Conservation (phyloP, 2,329 filamentous ascomycete species). For the Phoma sp. region DNA sequence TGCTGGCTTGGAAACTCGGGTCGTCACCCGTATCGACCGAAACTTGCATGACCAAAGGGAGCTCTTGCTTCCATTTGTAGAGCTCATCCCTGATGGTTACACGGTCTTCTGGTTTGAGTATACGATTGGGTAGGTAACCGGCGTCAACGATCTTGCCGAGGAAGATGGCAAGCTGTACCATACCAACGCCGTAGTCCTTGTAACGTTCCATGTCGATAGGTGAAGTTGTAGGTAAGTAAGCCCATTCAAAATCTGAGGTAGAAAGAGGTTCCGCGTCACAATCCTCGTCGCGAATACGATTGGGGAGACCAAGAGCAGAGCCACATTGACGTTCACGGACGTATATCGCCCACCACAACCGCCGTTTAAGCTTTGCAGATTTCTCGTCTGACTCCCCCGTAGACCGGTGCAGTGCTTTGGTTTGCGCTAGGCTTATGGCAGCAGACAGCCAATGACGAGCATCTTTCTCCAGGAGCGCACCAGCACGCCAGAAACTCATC, state of each 20-base stretch:
- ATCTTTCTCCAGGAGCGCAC: slow-evolving; percentile 49
- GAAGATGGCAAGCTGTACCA: slow-evolving; percentile 49
- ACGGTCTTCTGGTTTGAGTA: slow-evolving; percentile 24
- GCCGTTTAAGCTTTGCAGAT: slow-evolving; percentile 51
- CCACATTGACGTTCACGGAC: slow-evolving; percentile 58
- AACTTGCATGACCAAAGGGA: slow-evolving; percentile 47
- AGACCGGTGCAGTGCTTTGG: slow-evolving; percentile 54
- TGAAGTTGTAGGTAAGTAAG: slow-evolving; percentile 32
- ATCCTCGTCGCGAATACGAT: slow-evolving; percentile 57
- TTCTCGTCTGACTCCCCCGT: slow-evolving; percentile 30
- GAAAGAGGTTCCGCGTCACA: slow-evolving; percentile 54
- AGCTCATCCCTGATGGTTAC: slow-evolving; percentile 43
- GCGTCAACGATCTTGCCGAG: slow-evolving; percentile 50
- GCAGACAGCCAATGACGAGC: slow-evolving; percentile 50
- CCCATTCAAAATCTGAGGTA: slow-evolving; percentile 47
- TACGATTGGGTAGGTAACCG: slow-evolving; percentile 39
- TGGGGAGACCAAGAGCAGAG: slow-evolving; percentile 55
- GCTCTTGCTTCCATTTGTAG: slow-evolving; percentile 48
- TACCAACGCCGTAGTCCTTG: slow-evolving; percentile 47
- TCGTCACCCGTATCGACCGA: slow-evolving; percentile 37
- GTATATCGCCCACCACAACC: slow-evolving; percentile 64
- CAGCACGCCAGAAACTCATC: slow-evolving; percentile 63
- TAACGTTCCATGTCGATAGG: slow-evolving; percentile 40
- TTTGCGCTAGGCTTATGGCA: slow-evolving; percentile 60
- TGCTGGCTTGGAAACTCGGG: slow-evolving; percentile 47